A percentile compares a stretch with the other conserved stretches of the same genome.
phyloP scores from a whole-genome alignment of 805 yeast species.

The Hanseniaspora vineae region DNA sequence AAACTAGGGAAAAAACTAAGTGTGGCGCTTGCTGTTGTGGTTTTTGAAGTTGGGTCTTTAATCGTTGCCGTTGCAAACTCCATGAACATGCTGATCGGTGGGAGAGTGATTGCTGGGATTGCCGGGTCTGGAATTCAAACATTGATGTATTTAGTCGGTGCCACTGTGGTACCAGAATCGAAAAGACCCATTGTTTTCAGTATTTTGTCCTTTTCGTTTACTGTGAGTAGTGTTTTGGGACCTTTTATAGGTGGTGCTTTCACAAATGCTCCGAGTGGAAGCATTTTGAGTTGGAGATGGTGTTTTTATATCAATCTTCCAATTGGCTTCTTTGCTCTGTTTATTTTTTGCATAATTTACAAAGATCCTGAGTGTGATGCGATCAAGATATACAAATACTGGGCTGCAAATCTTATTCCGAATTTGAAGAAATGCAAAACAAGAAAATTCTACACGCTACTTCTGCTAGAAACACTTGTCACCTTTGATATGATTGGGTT shows the following conservation, averaged over 20 bases:
- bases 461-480: conserved; percentile 7
- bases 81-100: conserved; percentile 55
- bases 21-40: conserved; percentile 32
- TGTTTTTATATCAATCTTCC: conserved; percentile 62
- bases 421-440: neutral
- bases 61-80: conserved; percentile 39
- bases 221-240: conserved; percentile 41
- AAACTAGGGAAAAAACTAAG: conserved; percentile 45
- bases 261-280: conserved; percentile 20
- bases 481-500: conserved; percentile 15
- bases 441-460: neutral
- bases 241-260: conserved; percentile 63
- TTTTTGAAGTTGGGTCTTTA: conserved; percentile 53
- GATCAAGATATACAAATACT: neutral
- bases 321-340: conserved; percentile 35
- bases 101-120: conserved; percentile 55
- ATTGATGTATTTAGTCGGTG: conserved; percentile 39
- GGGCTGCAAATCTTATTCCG: neutral
- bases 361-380: neutral
- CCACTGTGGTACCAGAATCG: conserved; percentile 20
- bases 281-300: conserved; percentile 49
- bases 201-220: conserved; percentile 22
- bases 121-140: conserved; percentile 62
- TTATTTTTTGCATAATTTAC: conserved; percentile 2
- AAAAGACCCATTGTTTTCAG: conserved; percentile 17